phyloP scores from a whole-genome alignment of 768 basidiomycete species.

The Pleurotus ostreatus region DNA sequence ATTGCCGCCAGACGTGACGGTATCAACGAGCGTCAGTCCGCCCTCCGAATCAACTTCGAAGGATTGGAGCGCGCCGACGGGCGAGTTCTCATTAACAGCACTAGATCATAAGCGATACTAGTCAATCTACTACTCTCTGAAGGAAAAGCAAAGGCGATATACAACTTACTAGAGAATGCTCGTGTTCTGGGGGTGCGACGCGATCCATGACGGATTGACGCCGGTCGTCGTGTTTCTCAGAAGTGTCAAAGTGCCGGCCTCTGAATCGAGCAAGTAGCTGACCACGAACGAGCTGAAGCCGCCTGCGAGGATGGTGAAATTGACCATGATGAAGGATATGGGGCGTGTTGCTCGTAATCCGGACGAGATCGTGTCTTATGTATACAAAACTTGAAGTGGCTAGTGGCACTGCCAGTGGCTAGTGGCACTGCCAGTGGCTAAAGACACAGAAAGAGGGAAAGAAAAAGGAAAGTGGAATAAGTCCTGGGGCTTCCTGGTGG shows the following conservation, averaged over 20 bases:
- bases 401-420: too few relatives aligned
- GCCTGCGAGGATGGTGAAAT: constrained; percentile 44
- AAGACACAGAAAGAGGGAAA: too few relatives aligned
- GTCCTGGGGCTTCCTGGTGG: too few relatives aligned
- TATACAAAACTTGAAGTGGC: too few relatives aligned
- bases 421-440: too few relatives aligned
- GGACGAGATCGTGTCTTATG: background rate
- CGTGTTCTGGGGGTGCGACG: constrained; percentile 44
- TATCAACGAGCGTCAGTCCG: constrained; percentile 35
- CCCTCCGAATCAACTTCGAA: constrained; percentile 43
- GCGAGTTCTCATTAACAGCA: constrained; percentile 46
- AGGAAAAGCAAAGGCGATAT: background rate
- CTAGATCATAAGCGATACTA: constrained; percentile 22
- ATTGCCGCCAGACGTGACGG: constrained; percentile 42
- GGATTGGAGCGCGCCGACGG: constrained; percentile 44
- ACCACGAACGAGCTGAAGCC: constrained; percentile 43
- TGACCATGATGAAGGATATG: constrained; percentile 1
- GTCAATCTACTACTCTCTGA: background rate
- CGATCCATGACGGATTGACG: constrained; percentile 56
- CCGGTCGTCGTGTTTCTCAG: constrained; percentile 41
- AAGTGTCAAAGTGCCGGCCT: constrained; percentile 41
- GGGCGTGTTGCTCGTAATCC: background rate
- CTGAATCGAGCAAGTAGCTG: constrained; percentile 47
- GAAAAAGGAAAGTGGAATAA: too few relatives aligned
- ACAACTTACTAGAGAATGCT: constrained; percentile 55